Evolutionary conservation across 2,329 filamentous ascomycete genomes (phyloP), one percentile per base, ranked within the genome.

Genomic region (Diaporthe vexans): DNA sequence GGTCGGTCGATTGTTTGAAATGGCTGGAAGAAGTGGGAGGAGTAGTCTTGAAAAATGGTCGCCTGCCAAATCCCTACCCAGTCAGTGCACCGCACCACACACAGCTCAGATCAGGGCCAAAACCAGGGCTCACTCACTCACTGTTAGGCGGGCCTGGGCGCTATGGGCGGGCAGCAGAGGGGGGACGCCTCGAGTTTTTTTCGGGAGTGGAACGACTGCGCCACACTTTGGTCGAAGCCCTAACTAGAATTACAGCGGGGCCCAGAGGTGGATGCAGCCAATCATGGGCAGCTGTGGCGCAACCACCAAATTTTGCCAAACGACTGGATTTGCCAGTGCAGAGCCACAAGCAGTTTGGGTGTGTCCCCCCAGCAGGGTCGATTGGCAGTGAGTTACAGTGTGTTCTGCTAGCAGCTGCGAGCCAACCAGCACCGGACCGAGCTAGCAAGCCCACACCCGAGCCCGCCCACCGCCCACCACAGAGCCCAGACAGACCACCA

Each of bases 1-100:
- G 72, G 68, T 24, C 70, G 73, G 72, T 69, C 59, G 51, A 24
- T 46, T 51, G 59, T 52, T 48, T 70, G 74, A 74, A 79, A 79
- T 74, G 75, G 76, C 72, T 76, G 76, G 74, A 63, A 67, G 69
- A 65, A 54, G 48, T 63, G 57, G 48, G 70, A 63, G 57, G 58
- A 63, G 40, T 43, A 52, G 58, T 63, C 10, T 40, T 46, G 59
- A 72, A 65, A 61, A 54, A 52, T 63, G 70, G 70, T 72, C 70
- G 63, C 33, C 48, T 54, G 48, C 63, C 63, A 68, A 54, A 68
- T 68, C 63, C 48, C 63, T 68, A 68, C 63, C 43, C 48, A 40
- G 58, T 43, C 26, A 33, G 59, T 65, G 63, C 63, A 68, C 48
- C 48, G 21, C 46, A 51, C 46, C 63, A 37, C 58, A 52, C 63